Base-by-base conservation (phyloP, 495 filamentous ascomycete species). In the Tuber calosporum region DNA sequence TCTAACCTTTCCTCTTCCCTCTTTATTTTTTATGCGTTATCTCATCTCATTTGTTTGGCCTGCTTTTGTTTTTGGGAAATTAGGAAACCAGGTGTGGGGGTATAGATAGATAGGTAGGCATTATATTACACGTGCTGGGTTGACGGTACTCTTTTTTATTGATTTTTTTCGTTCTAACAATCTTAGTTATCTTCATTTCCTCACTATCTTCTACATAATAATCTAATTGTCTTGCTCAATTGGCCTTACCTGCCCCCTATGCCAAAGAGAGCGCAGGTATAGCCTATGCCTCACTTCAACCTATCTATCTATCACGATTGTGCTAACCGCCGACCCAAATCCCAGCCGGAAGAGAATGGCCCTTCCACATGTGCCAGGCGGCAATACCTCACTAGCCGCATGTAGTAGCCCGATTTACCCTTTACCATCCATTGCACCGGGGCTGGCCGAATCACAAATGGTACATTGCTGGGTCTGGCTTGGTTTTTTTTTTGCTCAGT, bases 21-120 rank as follows among this genome's bases (percentile, higher is more conserved):
- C 53, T 62, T 34, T 53, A 26, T 26, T n/a, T 30, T 62, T 15
- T 30, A 30, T 62, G 11, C 26, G 1, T 34, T 62, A 15, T 62
- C 53, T 62, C 53, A 62, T 62, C 53, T 62, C 53, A 30, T 62
- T 62, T 62, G 53, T 62, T 62, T 62, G 53, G 53, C 53, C 53
- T 62, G 53, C 30, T 62, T 62, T 62, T 62, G 53, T 62, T 62
- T 15, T 62, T 34, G 53, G 53, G 1, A 26, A 34, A 62, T 62
- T 34, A 26, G 53, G 26, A 62, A 62, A 62, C 30, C 26, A 13
- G 53, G 53, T 62, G 19, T 34, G 53, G 53, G 26, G 53, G 53
- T 34, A 62, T 62, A 62, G 26, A 62, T 62, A 62, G 53, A 62
- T 62, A 11, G 53, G 53, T 34, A 26, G 53, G 53, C 15, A 62